Percentiles rank a stretch among this genome's conserved stretches.
phyloP scores from a whole-genome alignment of 768 basidiomycete genomes.

The Tremella fuciformis region DNA sequence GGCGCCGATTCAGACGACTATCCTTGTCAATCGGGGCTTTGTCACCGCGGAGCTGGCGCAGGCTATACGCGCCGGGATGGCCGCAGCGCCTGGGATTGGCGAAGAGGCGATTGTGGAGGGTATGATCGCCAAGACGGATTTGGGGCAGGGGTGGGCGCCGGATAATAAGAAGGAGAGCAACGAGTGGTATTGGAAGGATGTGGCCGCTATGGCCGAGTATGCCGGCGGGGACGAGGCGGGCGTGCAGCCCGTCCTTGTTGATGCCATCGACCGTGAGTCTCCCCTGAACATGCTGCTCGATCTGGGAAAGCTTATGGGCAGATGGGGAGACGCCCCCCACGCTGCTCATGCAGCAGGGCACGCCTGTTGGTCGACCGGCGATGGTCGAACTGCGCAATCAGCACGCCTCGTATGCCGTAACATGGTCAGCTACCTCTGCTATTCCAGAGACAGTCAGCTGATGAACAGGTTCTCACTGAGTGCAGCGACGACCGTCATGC shows the following conservation, averaged over 20 bases:
- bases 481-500: conserved; percentile 75
- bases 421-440: conserved; percentile 63
- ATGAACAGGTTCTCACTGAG: conserved; percentile 78
- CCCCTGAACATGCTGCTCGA: not conserved
- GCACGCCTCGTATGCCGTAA: conserved; percentile 90
- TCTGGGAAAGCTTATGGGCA: conserved; percentile 47
- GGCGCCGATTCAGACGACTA: conserved; percentile 56
- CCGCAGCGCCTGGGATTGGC: conserved; percentile 18
- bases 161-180: conserved; percentile 75
- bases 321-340: conserved; percentile 61
- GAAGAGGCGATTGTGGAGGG: conserved; percentile 71
- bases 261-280: conserved; percentile 77
- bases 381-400: conserved; percentile 86
- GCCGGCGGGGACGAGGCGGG: conserved; percentile 68
- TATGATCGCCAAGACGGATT: conserved; percentile 68
- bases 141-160: conserved; percentile 78
- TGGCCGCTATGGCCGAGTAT: conserved; percentile 71
- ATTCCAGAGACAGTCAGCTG: not conserved
- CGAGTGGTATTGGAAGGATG: conserved; percentile 90
- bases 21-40: conserved; percentile 92
- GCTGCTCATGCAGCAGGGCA: conserved; percentile 59
- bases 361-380: conserved; percentile 79
- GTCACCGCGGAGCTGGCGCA: conserved; percentile 56
- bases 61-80: conserved; percentile 36
- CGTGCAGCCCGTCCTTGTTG: conserved; percentile 84